Evolutionary conservation across 2,329 filamentous ascomycete genomes (phyloP), one percentile per base, ranked within the genome.

Genomic region (Aspergillus glaucus): DNA sequence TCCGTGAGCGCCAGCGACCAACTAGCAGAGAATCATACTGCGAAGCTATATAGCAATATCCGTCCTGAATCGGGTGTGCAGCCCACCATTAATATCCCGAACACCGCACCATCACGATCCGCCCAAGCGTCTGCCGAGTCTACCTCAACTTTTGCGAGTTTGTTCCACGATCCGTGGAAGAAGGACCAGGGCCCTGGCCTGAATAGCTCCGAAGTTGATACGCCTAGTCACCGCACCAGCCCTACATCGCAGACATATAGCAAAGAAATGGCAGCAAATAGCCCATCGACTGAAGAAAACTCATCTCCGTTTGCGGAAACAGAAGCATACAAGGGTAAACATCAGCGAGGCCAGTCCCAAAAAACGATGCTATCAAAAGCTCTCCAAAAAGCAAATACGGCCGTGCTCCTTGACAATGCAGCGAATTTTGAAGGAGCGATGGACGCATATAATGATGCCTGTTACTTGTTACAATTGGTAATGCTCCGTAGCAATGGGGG

Each of bases 281-380:
- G 50, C 24, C 50, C 52, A 46, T 58, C 59, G 17, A 54, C 57
- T 28, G 62, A 59, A 40, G 62, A 60, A 32, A 61, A 60, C 19
- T 61, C 58, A 6, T 51, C 54, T 14, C 58, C 56, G 10, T 55
- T 57, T n/a, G 52, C 55, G 17, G 62, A 60, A 34, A 55, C 40
- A 24, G 61, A 63, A n/a, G 56, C 54, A 1, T 56, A 57, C 5
- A 59, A 59, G 28, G 65, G 62, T 17, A 58, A 60, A 51, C 65
- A 65, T 53, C 67, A 69, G 50, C 68, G 70, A 53, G 70, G 68
- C n/a, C 81, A 81, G 12, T 89, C 87, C 1, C 87, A 97, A 66
- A 97, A 96, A 74, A 87, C 85, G 9, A 97, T 97, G 91, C 79
- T 98, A 32, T 95, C 92, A n/a, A 88, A 87, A 59, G 93, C 93